A percentile compares a stretch with the other conserved stretches of the same genome.
Conservation (phyloP, 2,329 filamentous ascomycete genomes). For the Madurella mycetomatis region DNA sequence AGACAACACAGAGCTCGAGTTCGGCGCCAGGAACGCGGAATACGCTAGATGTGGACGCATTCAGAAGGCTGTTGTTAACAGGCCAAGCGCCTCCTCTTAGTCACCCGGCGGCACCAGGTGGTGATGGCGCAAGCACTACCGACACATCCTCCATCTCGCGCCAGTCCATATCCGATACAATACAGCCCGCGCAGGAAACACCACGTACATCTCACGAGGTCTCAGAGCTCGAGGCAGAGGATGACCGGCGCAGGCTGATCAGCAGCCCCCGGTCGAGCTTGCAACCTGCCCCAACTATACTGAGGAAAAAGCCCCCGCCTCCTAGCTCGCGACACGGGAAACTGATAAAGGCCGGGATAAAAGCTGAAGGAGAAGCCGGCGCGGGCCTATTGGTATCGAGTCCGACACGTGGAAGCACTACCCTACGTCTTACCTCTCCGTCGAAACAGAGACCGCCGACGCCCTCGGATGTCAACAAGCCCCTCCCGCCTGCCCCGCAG, state of each 20-base stretch:
- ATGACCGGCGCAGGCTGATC: conserved; percentile 38
- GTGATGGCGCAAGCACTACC: conserved; percentile 48
- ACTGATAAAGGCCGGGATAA: conserved; percentile 52
- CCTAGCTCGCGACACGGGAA: conserved; percentile 76
- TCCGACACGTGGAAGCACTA: conserved; percentile 7
- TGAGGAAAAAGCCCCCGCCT: conserved; percentile 62
- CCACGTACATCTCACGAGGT: conserved; percentile 57
- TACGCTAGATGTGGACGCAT: conserved; percentile 71
- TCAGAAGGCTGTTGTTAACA: conserved; percentile 71
- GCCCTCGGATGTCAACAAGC: conserved; percentile 55
- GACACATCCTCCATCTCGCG: conserved; percentile 56
- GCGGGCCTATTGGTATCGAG: conserved; percentile 11
- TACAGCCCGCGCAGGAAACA: conserved; percentile 39
- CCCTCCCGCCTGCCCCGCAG: conserved; percentile 52
- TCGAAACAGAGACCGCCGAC: conserved; percentile 34
- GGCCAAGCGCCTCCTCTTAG: conserved; percentile 46
- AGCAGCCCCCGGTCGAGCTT: conserved; percentile 13
- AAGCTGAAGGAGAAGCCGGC: conserved; percentile 28
- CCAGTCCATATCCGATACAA: conserved; percentile 52
- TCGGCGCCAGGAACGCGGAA: conserved; percentile 34
- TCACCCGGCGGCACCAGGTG: conserved; percentile 23
- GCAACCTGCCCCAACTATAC: conserved; percentile 22
- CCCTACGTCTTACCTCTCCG: conserved; percentile 23
- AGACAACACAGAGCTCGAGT: conserved; percentile 33
- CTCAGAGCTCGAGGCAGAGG: conserved; percentile 46